phyloP scores from a whole-genome alignment of 1,284 basidiomycete genomes.

The Irpex sp. region DNA sequence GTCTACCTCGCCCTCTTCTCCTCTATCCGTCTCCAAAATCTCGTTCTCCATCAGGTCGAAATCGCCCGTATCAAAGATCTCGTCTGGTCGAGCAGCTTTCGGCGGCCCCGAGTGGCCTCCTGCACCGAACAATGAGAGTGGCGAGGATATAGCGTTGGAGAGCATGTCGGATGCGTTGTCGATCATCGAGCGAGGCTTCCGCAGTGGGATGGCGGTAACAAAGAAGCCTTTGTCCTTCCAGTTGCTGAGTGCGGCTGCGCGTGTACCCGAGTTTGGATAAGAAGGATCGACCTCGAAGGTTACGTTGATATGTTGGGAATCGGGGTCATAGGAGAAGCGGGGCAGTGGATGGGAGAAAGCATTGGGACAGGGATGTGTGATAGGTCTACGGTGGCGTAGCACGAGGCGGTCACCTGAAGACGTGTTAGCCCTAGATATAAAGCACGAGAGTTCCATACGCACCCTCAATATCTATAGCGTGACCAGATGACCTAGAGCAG shows the following conservation, averaged over 20 bases:
- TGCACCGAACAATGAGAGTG: conserved; percentile 45
- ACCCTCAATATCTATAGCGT: conserved; percentile 78
- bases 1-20: conserved; percentile 73
- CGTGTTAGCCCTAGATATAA: conserved; percentile 4
- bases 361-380: conserved; percentile 73
- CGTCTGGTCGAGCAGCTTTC: conserved; percentile 51
- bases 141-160: conserved; percentile 47
- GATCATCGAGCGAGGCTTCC: conserved; percentile 61
- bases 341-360: conserved; percentile 72
- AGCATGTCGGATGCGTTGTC: conserved; percentile 67
- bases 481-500: conserved; percentile 74
- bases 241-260: conserved; percentile 29
- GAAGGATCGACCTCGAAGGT: conserved; percentile 60
- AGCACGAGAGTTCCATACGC: conserved; percentile 10
- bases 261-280: conserved; percentile 40
- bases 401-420: conserved; percentile 55
- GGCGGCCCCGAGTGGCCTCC: conserved; percentile 18
- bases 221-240: conserved; percentile 63
- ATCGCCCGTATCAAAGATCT: conserved; percentile 54
- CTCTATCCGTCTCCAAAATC: conserved; percentile 69
- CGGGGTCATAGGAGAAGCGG: conserved; percentile 54
- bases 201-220: conserved; percentile 59
- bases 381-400: conserved; percentile 69
- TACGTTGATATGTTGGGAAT: conserved; percentile 56
- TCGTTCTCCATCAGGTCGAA: conserved; percentile 76